Conservation (phyloP, 2,329 filamentous ascomycete genomes). For the Aphanocladium album region DNA sequence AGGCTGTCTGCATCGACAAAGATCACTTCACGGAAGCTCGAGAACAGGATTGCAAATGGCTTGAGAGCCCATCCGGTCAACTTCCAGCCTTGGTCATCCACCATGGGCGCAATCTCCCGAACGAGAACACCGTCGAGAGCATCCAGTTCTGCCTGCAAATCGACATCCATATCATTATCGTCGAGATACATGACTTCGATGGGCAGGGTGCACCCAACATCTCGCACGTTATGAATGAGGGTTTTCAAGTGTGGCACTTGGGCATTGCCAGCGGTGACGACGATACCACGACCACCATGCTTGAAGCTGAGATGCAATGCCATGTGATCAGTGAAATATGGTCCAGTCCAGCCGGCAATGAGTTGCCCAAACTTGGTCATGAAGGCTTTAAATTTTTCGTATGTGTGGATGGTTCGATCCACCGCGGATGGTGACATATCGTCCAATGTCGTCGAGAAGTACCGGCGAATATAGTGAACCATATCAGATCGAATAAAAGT, state of each 20-base stretch:
- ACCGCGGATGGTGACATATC: neutral
- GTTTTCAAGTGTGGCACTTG: neutral
- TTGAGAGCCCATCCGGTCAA: constrained; percentile 1
- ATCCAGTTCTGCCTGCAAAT: neutral
- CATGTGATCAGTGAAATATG: constrained; percentile 8
- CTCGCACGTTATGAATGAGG: neutral
- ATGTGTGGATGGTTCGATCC: neutral
- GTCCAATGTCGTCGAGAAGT: neutral
- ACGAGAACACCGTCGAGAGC: neutral
- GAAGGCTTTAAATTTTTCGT: constrained; percentile 1
- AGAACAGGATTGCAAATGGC: neutral
- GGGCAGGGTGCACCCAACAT: constrained; percentile 3
- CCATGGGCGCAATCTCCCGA: constrained; percentile 2
- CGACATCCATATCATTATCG: neutral
- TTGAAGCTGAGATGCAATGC: constrained; percentile 1
- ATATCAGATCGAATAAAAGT: constrained; percentile 2
- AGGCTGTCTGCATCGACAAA: constrained; percentile 7
- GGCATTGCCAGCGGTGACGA: neutral
- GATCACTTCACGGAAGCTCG: constrained; percentile 6
- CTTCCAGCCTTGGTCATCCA: constrained; percentile 5
- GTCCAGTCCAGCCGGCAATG: constrained; percentile 1
- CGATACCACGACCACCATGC: constrained; percentile 1
- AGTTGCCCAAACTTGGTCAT: constrained; percentile 3
- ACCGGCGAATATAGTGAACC: neutral
- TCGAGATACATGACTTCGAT: constrained; percentile 8